Evolutionary conservation across 2,329 filamentous ascomycete species (phyloP).

Genomic region (Fusarium redolens): DNA sequence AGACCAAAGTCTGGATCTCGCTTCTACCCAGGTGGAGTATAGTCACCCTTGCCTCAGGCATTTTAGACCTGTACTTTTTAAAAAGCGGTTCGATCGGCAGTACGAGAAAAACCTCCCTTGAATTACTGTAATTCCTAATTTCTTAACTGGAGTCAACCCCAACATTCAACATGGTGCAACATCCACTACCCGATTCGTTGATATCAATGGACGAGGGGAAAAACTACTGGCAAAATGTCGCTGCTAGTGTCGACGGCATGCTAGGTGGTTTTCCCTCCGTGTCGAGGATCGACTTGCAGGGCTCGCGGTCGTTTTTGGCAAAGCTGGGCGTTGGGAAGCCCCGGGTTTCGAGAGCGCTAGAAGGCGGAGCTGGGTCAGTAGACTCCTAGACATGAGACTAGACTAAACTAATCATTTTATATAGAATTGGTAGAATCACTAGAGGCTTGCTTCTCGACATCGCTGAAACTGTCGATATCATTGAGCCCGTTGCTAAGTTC

Average conservation of each 20-base stretch:
- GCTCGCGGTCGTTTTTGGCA: neutral
- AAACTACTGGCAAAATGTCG: neutral
- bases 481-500: neutral
- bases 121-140: neutral
- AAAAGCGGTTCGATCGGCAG: neutral
- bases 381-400: fast-evolving
- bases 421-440: neutral
- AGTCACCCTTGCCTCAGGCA: neutral
- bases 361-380: neutral
- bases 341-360: neutral
- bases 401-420: no score
- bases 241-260: neutral
- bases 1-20: neutral
- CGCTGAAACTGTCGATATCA: neutral
- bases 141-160: neutral
- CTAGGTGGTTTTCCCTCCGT: neutral
- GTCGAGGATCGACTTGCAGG: neutral
- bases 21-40: neutral
- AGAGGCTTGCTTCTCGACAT: neutral
- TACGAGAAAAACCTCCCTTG: neutral
- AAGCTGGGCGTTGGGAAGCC: neutral
- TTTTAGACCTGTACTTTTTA: neutral
- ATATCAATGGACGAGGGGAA: neutral
- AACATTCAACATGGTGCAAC: neutral
- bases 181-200: neutral